Base-by-base conservation (phyloP, 169 alveolate species). In the Eimeria brunetti region DNA sequence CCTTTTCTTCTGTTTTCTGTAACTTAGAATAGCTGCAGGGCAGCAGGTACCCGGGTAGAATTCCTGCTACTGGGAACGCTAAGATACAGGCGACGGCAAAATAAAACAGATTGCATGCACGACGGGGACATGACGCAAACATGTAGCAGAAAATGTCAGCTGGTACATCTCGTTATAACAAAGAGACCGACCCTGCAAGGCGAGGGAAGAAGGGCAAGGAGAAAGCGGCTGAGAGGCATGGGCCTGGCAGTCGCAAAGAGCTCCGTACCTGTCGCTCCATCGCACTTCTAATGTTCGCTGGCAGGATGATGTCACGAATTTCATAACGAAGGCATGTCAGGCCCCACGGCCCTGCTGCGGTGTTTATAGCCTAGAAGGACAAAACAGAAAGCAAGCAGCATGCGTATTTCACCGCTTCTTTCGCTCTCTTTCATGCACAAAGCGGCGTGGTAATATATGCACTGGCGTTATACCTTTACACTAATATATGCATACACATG, bases 261-360 rank as follows among this genome's bases (percentile, higher is more conserved):
- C 8, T 38, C 0, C 0, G 9, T 33, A 90, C 91, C 89, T 98
- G 98, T 33, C 97, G 96, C 92, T 98, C 99, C 99, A 99, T 99
- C 49, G 99, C 99, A 89, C 98, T 97, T 88, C 97, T 97, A 53
- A 99, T 98, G 84, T 97, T 98, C 30, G 97, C 96, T 27, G 99
- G 99, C n/a, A 98, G 98, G 36, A 98, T 98, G 30, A 99, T 99
- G 95, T 99, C 99, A 11, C 94, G 97, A 38, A 99, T 98, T 95
- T 99, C 99, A 96, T 98, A 99, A 84, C 99, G 97, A 95, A 98
- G 93, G 85, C 99, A 98, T 62, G 96, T 97, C 71, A 99, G 97
- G 30, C 99, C 99, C 99, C 99, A 99, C 58, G 98, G 98, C 96
- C 97, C 94, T 22, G 99, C 97, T 24, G 99, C 99, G 36, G 98